Base-by-base conservation (phyloP, 345 rosid species). In the Salix koriyanagi region DNA sequence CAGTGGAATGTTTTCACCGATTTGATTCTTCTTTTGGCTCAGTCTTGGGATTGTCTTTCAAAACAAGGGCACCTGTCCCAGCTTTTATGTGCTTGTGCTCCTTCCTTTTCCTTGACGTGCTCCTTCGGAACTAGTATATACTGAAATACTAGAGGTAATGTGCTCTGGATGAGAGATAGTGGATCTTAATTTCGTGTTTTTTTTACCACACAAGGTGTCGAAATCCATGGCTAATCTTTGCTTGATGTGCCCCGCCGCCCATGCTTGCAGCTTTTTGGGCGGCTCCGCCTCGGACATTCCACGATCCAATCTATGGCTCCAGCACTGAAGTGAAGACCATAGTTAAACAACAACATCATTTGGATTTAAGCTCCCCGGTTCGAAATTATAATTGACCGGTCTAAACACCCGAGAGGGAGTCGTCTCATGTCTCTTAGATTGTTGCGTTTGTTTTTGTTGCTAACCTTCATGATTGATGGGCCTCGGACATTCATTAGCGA, bases 31-130 rank as follows among this genome's bases (percentile, higher is more conserved):
- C 41, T 76, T 68, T 34, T 69, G 50, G 34, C 72, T 71, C 37
- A 76, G 48, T 71, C 32, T 18, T 32, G 37, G 79, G 41, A 5
- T 21, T 85, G 88, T 81, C 83, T 48, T 77, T 71, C 48, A 71
- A 78, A 84, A 81, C 83, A 70, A 71, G 73, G 82, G 82, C 89
- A 84, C 34, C 19, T 71, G 72, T 81, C 88, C 88, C 70, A 58
- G 36, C 77, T 76, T 56, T n/a, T 56, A n/a, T 23, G 23, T n/a
- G 62, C 62, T 56, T 3, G 9, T 56, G 15, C 44, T 71, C 41
- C 19, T 54, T 50, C 69, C 69, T 72, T 67, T 75, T n/a, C 9
- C 3, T 79, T 42, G 39, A 52, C 76, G 70, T 70, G 30, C 23
- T 41, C 60, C 65, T 21, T 42, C 0, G n/a, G 46, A 80, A 37